Evolutionary conservation across 768 basidiomycete species (phyloP).

Genomic region (Termitomyces sp.): DNA sequence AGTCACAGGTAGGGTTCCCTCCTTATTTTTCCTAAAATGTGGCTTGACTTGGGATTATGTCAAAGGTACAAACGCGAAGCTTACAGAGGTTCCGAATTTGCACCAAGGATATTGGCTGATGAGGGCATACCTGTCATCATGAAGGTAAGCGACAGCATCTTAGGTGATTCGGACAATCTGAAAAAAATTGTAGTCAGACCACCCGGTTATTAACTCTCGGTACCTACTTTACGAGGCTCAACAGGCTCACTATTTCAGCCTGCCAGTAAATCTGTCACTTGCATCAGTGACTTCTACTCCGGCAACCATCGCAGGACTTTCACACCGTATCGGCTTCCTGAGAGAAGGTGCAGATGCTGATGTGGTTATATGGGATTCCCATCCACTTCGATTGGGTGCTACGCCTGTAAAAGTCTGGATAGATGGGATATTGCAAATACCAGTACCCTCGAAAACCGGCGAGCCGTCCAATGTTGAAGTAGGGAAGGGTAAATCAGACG

Average conservation of each 20-base stretch:
- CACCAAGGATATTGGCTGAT: conserved; percentile 70
- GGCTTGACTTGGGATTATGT: neutral
- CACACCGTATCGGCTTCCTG: conserved; percentile 68
- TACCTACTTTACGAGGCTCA: conserved; percentile 71
- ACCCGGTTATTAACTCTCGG: conserved; percentile 56
- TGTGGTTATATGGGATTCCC: conserved; percentile 72
- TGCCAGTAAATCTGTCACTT: conserved; percentile 52
- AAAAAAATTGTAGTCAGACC: conserved; percentile 41
- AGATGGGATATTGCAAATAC: conserved; percentile 76
- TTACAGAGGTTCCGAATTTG: conserved; percentile 76
- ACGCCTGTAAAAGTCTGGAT: conserved; percentile 77
- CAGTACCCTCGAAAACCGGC: conserved; percentile 32
- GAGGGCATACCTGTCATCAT: conserved; percentile 67
- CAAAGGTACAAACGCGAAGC: conserved; percentile 43
- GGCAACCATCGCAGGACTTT: conserved; percentile 61
- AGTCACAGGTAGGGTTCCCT: conserved; percentile 46
- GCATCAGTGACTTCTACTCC: conserved; percentile 63
- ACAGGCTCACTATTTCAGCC: conserved; percentile 63
- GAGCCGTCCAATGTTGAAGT: conserved; percentile 35
- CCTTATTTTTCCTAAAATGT: neutral
- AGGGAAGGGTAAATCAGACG: conserved; percentile 38
- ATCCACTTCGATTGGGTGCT: conserved; percentile 70
- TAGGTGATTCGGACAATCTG: neutral
- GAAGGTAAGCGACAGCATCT: conserved; percentile 47
- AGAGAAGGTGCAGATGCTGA: conserved; percentile 57